Evolutionary conservation across 2,329 filamentous ascomycete species (phyloP).

Genomic region (Coniochaeta prunicola): DNA sequence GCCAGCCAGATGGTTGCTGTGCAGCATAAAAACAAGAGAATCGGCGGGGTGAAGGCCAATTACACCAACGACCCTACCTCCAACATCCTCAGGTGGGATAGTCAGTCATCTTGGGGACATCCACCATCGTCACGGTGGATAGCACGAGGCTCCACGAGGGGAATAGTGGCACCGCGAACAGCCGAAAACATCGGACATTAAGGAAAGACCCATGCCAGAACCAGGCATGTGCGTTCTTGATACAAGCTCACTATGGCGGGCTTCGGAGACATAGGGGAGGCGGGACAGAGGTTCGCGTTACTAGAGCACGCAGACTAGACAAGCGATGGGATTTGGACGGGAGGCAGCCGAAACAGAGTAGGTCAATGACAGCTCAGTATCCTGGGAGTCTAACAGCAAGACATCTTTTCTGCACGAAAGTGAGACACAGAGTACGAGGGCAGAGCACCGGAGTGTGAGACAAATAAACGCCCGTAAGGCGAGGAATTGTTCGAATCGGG

Average conservation of each 20-base stretch:
- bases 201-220: background rate
- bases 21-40: no score
- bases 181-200: background rate
- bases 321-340: no score
- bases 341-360: no score
- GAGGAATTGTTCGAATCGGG: background rate
- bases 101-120: background rate
- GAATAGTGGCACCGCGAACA: background rate
- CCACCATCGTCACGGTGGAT: background rate
- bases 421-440: background rate
- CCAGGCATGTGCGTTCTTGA: background rate
- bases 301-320: no score
- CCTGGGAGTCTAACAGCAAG: background rate
- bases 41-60: no score
- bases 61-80: no score
- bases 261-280: background rate
- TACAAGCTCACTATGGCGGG: background rate
- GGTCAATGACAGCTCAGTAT: no score
- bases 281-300: no score
- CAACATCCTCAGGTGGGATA: background rate
- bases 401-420: background rate
- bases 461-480: background rate
- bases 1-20: background rate
- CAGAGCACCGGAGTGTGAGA: background rate
- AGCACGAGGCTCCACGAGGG: background rate